Base-by-base conservation (phyloP, 2,329 filamentous ascomycete species). In the Aspergillus pseudoterreus region DNA sequence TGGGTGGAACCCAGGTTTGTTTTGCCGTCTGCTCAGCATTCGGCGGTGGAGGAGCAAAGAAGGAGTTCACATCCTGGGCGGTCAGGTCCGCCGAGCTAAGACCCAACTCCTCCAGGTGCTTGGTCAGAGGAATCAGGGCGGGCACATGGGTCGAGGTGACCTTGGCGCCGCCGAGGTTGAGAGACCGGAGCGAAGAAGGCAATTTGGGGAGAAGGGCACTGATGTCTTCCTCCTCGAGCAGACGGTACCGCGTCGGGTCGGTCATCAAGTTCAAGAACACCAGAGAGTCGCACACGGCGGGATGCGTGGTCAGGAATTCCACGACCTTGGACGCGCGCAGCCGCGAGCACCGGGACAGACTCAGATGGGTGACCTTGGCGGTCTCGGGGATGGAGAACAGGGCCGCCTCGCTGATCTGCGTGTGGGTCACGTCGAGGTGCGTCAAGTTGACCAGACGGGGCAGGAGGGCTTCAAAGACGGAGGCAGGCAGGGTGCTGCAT, bases 361-460 rank as follows among this genome's bases (percentile, higher is more conserved):
- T 92, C 49, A 94, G 75, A 65, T 94, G 89, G 1, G 86, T 91
- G 57, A 92, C 79, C 56, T 76, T 78, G 10, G 89, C 88, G 4
- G 85, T 85, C n/a, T 77, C 65, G 1, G 88, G 87, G 56, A 92
- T 88, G 17, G 82, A 83, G 59, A 81, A 75, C 14, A 94, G 77
- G 4, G 88, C 88, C 21, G 78, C 74, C 66, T 90, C 82, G 32
- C 85, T 91, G 61, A 94, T 83, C 58, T 86, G 82, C 1, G 88
- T 92, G 59, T 88, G 87, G 9, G 86, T 83, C n/a, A 92, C 78
- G 63, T 94, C 89, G 35, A 94, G 80, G 65, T 92, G 88, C 1
- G 88, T 92, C 49, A 91, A 74, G 49, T 80, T 77, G 22, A 76
- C 68, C 44, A 92, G 75, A n/a, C 83, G 82, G n/a, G 88, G 86